Percentiles rank a stretch among this genome's conserved stretches.
These are phyloP conservation scores for Cladosporium sp. DNA, from an alignment of 2,329 filamentous ascomycete species.

Conservation along the genomic window DNA sequence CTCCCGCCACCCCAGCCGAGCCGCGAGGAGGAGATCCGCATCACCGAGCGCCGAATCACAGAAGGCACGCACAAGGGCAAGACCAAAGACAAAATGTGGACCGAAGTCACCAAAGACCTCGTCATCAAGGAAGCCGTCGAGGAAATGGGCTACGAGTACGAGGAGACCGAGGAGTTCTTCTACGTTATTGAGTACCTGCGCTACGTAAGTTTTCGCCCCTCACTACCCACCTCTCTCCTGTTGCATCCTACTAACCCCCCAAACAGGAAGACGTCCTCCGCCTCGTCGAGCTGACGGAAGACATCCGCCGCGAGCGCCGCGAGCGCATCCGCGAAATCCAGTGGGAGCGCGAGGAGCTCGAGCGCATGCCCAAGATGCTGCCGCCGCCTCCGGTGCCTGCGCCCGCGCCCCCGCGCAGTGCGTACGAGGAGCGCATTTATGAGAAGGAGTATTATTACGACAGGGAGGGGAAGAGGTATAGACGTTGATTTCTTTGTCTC, in stretches of 20 bases:
- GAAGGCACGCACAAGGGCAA: constrained; percentile 17
- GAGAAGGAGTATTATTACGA: constrained; percentile 68
- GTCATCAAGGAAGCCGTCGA: constrained; percentile 85
- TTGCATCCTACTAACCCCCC: too few relatives aligned
- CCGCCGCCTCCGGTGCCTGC: constrained; percentile 41
- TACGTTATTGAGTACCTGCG: constrained; percentile 88
- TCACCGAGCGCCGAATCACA: constrained; percentile 12
- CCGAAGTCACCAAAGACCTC: constrained; percentile 91
- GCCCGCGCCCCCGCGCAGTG: constrained; percentile 29
- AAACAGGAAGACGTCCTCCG: constrained; percentile 86
- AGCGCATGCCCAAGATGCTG: constrained; percentile 42
- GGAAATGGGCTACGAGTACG: constrained; percentile 76
- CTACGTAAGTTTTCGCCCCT: constrained; percentile 61
- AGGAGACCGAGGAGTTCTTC: constrained; percentile 85
- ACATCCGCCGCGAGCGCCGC: constrained; percentile 66
- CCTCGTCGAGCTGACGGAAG: constrained; percentile 76
- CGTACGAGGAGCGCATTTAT: constrained; percentile 61
- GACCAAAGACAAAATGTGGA: constrained; percentile 66
- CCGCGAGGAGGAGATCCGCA: constrained; percentile 39
- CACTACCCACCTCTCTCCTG: too few relatives aligned
- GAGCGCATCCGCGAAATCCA: constrained; percentile 58
- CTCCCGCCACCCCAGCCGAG: constrained; percentile 18
- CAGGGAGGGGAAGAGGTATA: constrained; percentile 25
- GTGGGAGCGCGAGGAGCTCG: constrained; percentile 55
- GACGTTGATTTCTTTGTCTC: constrained; percentile 10